A percentile compares a stretch with the other conserved stretches of the same genome.
Conservation (phyloP, 2,329 filamentous ascomycete genomes). For the Diaporthe longicolla region DNA sequence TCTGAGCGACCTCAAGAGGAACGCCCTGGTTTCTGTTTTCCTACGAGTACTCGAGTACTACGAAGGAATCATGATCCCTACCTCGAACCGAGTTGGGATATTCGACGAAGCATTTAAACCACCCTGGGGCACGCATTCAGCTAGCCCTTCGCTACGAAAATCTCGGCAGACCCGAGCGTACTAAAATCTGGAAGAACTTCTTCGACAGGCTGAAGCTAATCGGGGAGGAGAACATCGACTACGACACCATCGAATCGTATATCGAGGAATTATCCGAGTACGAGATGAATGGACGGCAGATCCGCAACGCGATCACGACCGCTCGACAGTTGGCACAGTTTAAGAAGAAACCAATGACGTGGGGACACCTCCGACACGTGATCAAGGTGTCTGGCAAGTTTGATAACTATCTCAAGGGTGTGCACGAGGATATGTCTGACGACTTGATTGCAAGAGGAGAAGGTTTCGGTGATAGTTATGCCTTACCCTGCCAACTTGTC, state of each 20-base stretch:
- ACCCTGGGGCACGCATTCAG: conserved; percentile 51
- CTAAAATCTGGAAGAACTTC: conserved; percentile 49
- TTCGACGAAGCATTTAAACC: conserved; percentile 53
- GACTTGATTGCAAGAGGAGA: neutral
- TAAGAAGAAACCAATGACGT: neutral
- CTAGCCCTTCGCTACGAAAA: conserved; percentile 48
- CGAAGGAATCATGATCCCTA: conserved; percentile 51
- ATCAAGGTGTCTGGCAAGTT: conserved; percentile 27
- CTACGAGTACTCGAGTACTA: conserved; percentile 50
- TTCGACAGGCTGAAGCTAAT: conserved; percentile 41
- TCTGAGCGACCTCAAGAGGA: conserved; percentile 48
- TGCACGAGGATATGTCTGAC: conserved; percentile 3
- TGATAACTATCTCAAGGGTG: conserved; percentile 23
- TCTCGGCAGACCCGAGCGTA: conserved; percentile 40
- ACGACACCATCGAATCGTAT: neutral
- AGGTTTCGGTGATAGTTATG: no score
- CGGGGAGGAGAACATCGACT: conserved; percentile 31
- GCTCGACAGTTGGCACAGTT: conserved; percentile 46
- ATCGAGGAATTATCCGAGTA: neutral
- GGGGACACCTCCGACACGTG: neutral
- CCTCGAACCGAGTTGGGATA: conserved; percentile 50
- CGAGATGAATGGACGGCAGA: conserved; percentile 27
- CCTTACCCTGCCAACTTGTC: no score
- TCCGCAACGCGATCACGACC: conserved; percentile 42
- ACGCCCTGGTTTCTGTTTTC: conserved; percentile 52